Evolutionary conservation across 148 eudicot genomes (phyloP).

Genomic region (Fagopyrum tataricum): DNA sequence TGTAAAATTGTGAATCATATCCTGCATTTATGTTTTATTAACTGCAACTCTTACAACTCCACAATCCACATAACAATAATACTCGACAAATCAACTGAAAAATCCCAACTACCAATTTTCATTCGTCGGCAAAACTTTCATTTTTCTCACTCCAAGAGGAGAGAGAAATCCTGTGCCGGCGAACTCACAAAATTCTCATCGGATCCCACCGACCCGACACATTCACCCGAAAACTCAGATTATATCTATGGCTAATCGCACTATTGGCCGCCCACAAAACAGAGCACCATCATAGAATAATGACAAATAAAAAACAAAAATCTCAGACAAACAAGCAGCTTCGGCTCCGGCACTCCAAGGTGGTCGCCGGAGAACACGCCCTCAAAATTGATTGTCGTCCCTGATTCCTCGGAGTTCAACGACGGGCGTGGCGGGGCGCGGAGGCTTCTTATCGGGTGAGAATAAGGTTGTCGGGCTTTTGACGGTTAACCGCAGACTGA

Average conservation of each 20-base stretch:
- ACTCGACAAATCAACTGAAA: background rate
- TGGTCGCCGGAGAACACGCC: slow-evolving; percentile 14
- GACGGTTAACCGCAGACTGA: too few relatives aligned
- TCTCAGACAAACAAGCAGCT: slow-evolving; percentile 33
- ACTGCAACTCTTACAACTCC: background rate
- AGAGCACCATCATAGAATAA: background rate
- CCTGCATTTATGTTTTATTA: too few relatives aligned
- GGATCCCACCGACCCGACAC: slow-evolving; percentile 24
- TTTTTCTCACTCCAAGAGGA: slow-evolving; percentile 36
- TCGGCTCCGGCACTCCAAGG: slow-evolving; percentile 10
- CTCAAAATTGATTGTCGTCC: slow-evolving; percentile 42
- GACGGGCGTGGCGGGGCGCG: slow-evolving; percentile 59
- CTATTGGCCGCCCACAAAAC: background rate
- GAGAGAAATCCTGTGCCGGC: slow-evolving; percentile 56
- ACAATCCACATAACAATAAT: background rate
- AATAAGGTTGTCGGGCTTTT: too few relatives aligned
- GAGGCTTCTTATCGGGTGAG: slow-evolving; percentile 16
- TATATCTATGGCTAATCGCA: slow-evolving; percentile 10
- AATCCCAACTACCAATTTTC: background rate
- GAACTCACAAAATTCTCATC: slow-evolving; percentile 33
- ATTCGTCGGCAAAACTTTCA: slow-evolving; percentile 33
- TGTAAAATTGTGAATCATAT: too few relatives aligned
- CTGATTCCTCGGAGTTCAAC: slow-evolving; percentile 58
- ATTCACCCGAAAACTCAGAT: slow-evolving; percentile 8
- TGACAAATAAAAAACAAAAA: background rate